A percentile compares a stretch with the other conserved stretches of the same genome.
These are phyloP conservation scores for Thalia dealbata DNA, from an alignment of 176 grass and related monocot species.

Conservation along the genomic window DNA sequence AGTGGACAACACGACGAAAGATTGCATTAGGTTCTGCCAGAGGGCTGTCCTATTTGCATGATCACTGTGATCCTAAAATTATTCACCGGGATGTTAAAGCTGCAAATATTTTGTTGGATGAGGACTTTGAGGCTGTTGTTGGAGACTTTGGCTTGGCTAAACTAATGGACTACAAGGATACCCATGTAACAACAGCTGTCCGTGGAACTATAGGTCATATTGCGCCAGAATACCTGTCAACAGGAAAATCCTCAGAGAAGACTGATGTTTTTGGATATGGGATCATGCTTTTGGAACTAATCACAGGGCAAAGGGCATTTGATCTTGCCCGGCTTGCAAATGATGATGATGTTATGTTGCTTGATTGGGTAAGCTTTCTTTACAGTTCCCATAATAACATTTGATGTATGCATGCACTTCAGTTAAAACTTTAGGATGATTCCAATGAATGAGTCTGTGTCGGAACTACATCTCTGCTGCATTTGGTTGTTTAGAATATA, in stretches of 20 bases:
- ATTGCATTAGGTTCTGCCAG: constrained; percentile 12
- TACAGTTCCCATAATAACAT: not conserved
- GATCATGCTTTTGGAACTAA: constrained; percentile 15
- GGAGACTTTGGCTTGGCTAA: constrained; percentile 12
- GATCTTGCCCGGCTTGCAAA: constrained; percentile 13
- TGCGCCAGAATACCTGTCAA: constrained; percentile 6
- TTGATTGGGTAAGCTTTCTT: constrained; percentile 8
- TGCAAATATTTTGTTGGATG: constrained; percentile 11
- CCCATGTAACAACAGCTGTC: constrained; percentile 8
- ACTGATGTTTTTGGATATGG: constrained; percentile 12
- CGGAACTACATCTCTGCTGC: not conserved
- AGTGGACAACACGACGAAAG: constrained; percentile 2
- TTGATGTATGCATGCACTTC: no score
- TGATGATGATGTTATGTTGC: constrained; percentile 18
- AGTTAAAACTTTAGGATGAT: not conserved
- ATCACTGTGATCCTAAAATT: constrained; percentile 13
- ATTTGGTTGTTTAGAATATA: not conserved
- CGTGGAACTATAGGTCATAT: constrained; percentile 13
- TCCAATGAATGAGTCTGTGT: not conserved
- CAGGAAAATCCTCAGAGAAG: constrained; percentile 13
- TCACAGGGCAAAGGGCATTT: constrained; percentile 11
- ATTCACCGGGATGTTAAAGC: constrained; percentile 16
- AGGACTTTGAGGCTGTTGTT: constrained; percentile 6
- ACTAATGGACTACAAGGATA: constrained; percentile 11
- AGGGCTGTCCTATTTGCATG: constrained; percentile 9